phyloP scores from a whole-genome alignment of 2,329 filamentous ascomycete species.

The Phialemoniopsis sp. region DNA sequence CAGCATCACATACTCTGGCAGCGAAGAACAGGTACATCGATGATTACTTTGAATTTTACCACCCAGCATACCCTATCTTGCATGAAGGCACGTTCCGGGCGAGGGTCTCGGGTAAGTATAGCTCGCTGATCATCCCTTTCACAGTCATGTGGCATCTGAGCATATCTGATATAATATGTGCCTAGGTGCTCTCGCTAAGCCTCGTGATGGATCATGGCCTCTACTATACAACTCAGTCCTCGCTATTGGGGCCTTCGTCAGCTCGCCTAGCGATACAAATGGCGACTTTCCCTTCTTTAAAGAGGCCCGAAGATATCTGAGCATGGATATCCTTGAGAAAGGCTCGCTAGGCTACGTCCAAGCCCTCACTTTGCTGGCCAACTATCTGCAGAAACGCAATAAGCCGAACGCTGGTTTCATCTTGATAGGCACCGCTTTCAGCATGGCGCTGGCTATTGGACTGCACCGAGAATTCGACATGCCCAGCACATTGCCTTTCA shows the following conservation, averaged over 20 bases:
- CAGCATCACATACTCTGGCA: background rate
- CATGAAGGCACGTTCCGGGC: slow-evolving; percentile 5
- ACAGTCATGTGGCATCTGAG: no score
- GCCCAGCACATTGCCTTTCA: slow-evolving; percentile 6
- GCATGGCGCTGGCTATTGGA: slow-evolving; percentile 11
- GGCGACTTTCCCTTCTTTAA: slow-evolving; percentile 2
- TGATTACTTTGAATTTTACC: slow-evolving; percentile 4
- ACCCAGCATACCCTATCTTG: slow-evolving; percentile 4
- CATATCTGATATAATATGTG: no score
- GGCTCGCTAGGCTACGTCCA: no score
- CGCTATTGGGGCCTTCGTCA: slow-evolving; percentile 3
- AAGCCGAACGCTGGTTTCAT: slow-evolving; percentile 13
- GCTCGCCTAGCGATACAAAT: background rate
- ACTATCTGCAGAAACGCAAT: slow-evolving; percentile 11
- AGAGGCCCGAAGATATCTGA: background rate
- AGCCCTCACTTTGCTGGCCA: no score
- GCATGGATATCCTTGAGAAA: slow-evolving; percentile 3
- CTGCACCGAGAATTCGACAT: slow-evolving; percentile 11
- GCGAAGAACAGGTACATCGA: slow-evolving; percentile 1
- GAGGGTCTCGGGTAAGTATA: background rate
- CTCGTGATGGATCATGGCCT: slow-evolving; percentile 2
- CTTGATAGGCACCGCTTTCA: slow-evolving; percentile 10
- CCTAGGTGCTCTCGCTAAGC: slow-evolving; percentile 2
- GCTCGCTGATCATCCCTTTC: background rate
- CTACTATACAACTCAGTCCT: slow-evolving; percentile 2